A percentile compares a stretch with the other conserved stretches of the same genome.
These are phyloP conservation scores for Plantago major DNA, from an alignment of 257 asterid genomes.

Conservation along the genomic window DNA sequence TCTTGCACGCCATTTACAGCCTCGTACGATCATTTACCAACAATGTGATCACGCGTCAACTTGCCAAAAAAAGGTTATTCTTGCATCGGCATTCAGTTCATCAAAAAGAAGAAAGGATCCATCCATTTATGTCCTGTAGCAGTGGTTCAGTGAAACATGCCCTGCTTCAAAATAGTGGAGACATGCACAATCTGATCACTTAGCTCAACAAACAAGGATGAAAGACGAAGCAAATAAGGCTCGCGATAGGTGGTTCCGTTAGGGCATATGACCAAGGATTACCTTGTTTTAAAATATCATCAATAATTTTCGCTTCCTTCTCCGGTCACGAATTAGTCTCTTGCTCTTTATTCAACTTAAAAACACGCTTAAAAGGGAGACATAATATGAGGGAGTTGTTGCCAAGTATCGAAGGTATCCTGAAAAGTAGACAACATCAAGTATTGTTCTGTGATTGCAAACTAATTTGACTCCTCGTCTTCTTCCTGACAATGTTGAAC, in stretches of 20 bases:
- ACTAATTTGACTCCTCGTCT: constrained; percentile 52
- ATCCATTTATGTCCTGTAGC: constrained; percentile 80
- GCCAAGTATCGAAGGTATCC: constrained; percentile 62
- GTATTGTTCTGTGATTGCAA: constrained; percentile 67
- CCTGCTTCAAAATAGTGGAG: constrained; percentile 53
- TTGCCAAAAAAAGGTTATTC: constrained; percentile 62
- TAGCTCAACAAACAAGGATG: constrained; percentile 62
- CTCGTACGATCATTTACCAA: not conserved
- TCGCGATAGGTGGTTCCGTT: constrained; percentile 82
- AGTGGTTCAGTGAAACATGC: constrained; percentile 78
- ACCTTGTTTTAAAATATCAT: constrained; percentile 39
- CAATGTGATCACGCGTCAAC: not conserved
- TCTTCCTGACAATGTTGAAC: constrained; percentile 26
- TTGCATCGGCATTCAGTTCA: constrained; percentile 74
- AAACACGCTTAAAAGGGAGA: constrained; percentile 61
- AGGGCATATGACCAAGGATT: constrained; percentile 56
- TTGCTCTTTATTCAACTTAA: constrained; percentile 61
- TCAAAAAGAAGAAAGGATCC: constrained; percentile 73
- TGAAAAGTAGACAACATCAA: constrained; percentile 71
- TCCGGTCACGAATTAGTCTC: constrained; percentile 53
- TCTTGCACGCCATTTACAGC: not conserved
- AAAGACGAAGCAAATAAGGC: constrained; percentile 62
- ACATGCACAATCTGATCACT: constrained; percentile 66
- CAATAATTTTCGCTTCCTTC: constrained; percentile 58
- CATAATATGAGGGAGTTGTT: constrained; percentile 61